Evolutionary conservation across 2,329 filamentous ascomycete species (phyloP).

Genomic region (Beauveria asiatica): DNA sequence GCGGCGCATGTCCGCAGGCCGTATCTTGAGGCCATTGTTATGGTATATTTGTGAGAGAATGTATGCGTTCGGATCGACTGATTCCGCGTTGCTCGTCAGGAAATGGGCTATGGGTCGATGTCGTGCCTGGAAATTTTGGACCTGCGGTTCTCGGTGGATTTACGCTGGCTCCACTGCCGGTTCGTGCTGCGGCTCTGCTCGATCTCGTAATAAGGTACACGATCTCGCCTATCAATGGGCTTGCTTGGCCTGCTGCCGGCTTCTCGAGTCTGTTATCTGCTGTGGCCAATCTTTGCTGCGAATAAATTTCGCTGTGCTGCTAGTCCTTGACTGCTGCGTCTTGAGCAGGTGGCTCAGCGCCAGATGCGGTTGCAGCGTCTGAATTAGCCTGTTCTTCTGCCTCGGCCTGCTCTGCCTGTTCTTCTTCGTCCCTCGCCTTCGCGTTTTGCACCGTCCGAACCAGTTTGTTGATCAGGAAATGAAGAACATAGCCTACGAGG

Average conservation of each 20-base stretch:
- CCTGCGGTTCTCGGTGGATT: neutral
- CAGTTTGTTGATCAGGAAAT: neutral
- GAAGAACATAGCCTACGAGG: neutral
- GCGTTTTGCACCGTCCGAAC: neutral
- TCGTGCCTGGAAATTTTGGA: conserved; percentile 6
- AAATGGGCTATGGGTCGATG: neutral
- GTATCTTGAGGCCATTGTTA: conserved; percentile 15
- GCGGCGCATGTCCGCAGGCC: conserved; percentile 22
- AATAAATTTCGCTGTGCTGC: neutral
- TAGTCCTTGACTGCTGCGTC: neutral
- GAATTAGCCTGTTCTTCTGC: neutral
- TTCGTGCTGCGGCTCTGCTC: neutral
- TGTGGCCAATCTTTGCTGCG: neutral
- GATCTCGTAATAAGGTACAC: neutral
- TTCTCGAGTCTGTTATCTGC: neutral
- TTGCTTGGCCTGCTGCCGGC: neutral
- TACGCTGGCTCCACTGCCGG: neutral
- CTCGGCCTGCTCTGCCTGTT: neutral
- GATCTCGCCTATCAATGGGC: neutral
- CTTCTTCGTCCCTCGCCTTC: conserved; percentile 5
- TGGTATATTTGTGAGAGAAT: neutral
- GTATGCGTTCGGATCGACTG: neutral
- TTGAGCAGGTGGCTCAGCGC: neutral
- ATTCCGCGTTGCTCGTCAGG: neutral
- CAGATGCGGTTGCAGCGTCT: neutral